phyloP scores from a whole-genome alignment of 1,284 basidiomycete genomes.

The Cutaneotrichosporon sp. region DNA sequence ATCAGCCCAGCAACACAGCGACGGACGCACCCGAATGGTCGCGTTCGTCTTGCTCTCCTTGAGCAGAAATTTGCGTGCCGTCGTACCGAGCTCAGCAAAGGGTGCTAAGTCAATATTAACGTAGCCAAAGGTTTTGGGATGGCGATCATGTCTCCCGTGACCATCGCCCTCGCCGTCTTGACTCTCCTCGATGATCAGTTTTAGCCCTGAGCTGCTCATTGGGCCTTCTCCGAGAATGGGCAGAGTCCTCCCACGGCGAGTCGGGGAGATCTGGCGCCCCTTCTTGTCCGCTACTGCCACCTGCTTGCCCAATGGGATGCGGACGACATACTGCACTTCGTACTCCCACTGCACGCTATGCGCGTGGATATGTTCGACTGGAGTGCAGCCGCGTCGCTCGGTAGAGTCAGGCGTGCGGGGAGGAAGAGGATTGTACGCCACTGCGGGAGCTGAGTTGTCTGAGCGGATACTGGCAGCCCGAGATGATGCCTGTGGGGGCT shows the following conservation, averaged over 20 bases:
- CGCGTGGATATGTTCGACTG: constrained; percentile 21
- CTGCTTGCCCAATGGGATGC: constrained; percentile 36
- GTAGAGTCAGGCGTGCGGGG: constrained; percentile 12
- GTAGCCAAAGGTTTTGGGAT: constrained; percentile 28
- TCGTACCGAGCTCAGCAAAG: constrained; percentile 42
- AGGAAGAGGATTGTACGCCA: too few species aligned
- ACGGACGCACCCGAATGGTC: constrained; percentile 37
- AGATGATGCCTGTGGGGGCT: too few species aligned
- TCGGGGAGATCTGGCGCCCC: not conserved
- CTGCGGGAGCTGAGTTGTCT: not conserved
- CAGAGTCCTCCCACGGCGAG: constrained; percentile 3
- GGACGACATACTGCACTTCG: constrained; percentile 34
- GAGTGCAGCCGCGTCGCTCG: constrained; percentile 35
- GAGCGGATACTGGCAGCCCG: not conserved
- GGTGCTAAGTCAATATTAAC: constrained; percentile 48
- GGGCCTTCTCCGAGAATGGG: constrained; percentile 40
- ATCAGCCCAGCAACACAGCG: not conserved
- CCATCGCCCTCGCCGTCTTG: constrained; percentile 3
- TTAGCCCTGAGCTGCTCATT: constrained; percentile 35
- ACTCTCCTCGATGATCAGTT: constrained; percentile 26
- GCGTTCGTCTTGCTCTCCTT: constrained; percentile 46
- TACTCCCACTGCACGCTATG: constrained; percentile 43
- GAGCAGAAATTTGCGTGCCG: constrained; percentile 42
- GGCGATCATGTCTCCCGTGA: not conserved
- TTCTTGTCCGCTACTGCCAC: constrained; percentile 2